Base-by-base conservation (phyloP, 1,284 basidiomycete species). In the Sanghuangporus baumii region DNA sequence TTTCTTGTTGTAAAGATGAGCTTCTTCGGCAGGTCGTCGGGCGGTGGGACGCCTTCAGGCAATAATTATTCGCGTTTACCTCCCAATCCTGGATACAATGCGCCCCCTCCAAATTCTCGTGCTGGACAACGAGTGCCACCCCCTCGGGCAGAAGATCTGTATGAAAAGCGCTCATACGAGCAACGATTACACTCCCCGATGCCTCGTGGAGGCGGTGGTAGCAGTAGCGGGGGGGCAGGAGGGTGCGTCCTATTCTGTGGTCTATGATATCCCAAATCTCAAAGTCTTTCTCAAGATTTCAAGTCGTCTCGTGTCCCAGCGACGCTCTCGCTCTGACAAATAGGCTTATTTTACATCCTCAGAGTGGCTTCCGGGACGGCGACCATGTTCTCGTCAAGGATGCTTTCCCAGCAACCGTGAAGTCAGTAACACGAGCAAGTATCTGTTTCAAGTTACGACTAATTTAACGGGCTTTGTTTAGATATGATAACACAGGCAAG, bases 291-390 rank as follows among this genome's bases (percentile, higher is more conserved):
- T 47, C 43, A 65, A 89, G 87, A 26, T 91, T 81, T 69, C 72
- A 72, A 18, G 86, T 92, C 18, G 81, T 81, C 5, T 69, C 75
- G 26, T 76, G 80, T 59, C 87, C 89, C 0, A 86, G 76, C 67
- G 81, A 87, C 55, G 70, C 81, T 11, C 81, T 94, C 38, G 94
- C 93, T 0, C 78, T 94, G 64, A 84, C 85, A n/a, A 96, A 95
- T 73, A 87, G 91, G 66, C 73, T 96, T 16, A 83, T 94, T 48
- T 90, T 94, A 26, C 79, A 91, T 73, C 86, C 89, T 1, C 64
- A 60, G 1, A 75, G 77, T 8, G 93, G 96, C 74, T 94, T 95
- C 68, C 74, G 77, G 8, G 76, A 85, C 18, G 84, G 86, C 14
- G 82, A 87, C 65, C 92, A 93, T 74, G 87, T 93, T 46, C 75